Conservation (phyloP, 345 rosid genomes). For the Diplotaxis tenuifolia region DNA sequence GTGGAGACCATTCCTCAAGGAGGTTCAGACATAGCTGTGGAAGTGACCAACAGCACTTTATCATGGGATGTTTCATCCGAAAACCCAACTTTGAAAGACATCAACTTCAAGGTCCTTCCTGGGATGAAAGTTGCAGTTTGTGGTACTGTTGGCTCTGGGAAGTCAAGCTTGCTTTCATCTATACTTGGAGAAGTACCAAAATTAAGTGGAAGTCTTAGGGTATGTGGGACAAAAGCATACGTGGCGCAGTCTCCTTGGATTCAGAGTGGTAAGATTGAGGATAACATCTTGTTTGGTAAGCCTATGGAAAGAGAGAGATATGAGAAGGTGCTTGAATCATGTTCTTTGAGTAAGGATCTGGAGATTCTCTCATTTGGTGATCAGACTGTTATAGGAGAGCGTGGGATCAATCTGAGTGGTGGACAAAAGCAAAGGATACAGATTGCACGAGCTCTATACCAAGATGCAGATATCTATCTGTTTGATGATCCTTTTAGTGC, state of each 20-base stretch:
- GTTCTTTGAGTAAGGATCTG: constrained; percentile 61
- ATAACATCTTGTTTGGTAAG: constrained; percentile 58
- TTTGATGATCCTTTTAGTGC: constrained; percentile 89
- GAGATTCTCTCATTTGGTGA: constrained; percentile 50
- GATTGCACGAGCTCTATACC: constrained; percentile 70
- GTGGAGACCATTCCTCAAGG: constrained; percentile 31
- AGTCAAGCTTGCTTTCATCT: constrained; percentile 63
- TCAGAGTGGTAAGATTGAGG: constrained; percentile 68
- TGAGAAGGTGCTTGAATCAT: constrained; percentile 52
- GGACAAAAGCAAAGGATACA: constrained; percentile 87
- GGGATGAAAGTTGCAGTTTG: constrained; percentile 70
- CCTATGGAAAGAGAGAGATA: constrained; percentile 47
- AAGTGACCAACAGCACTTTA: constrained; percentile 46
- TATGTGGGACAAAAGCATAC: constrained; percentile 64
- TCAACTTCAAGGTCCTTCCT: constrained; percentile 44
- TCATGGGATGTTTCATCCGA: constrained; percentile 52
- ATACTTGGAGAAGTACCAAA: constrained; percentile 71
- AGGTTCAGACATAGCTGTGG: constrained; percentile 40
- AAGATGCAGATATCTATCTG: constrained; percentile 62
- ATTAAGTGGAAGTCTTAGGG: constrained; percentile 46
- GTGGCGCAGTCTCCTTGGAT: constrained; percentile 84
- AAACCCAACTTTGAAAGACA: constrained; percentile 43
- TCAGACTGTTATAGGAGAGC: constrained; percentile 68
- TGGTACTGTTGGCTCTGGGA: constrained; percentile 76
- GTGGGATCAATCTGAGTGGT: constrained; percentile 80